A percentile compares a stretch with the other conserved stretches of the same genome.
Conservation (phyloP, 106 monocot species). For the Dendrobium catenatum region DNA sequence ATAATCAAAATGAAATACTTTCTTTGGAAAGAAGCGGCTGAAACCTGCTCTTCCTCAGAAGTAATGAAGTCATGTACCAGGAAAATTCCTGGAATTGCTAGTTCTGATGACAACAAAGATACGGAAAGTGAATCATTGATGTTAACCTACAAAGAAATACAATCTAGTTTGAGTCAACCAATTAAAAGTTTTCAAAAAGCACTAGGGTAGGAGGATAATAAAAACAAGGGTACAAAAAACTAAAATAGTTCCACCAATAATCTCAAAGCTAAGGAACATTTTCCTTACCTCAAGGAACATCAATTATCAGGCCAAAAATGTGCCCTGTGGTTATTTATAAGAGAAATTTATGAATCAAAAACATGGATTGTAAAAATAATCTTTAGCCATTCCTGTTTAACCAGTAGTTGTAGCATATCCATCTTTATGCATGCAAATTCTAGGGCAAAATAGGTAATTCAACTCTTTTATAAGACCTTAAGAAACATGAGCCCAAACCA, state of each 20-base stretch:
- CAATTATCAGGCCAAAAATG: neutral
- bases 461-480: neutral
- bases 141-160: conserved; percentile 26
- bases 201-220: neutral
- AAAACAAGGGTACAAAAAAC: neutral
- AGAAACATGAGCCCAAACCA: neutral
- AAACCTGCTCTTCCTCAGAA: conserved; percentile 66
- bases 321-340: neutral
- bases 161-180: neutral
- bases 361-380: neutral
- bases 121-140: conserved; percentile 40
- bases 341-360: neutral
- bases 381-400: neutral
- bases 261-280: neutral
- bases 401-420: neutral
- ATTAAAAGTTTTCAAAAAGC: neutral
- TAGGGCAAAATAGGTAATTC: neutral
- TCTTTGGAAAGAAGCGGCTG: neutral
- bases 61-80: conserved; percentile 69
- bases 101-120: conserved; percentile 45
- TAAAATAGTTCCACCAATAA: neutral
- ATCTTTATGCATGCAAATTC: neutral
- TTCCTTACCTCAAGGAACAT: neutral
- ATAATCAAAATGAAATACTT: conserved; percentile 1
- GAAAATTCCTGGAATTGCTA: conserved; percentile 76